A percentile compares a stretch with the other conserved stretches of the same genome.
phyloP scores from a whole-genome alignment of 176 grass and related monocot species.

The Juncus effusus region DNA sequence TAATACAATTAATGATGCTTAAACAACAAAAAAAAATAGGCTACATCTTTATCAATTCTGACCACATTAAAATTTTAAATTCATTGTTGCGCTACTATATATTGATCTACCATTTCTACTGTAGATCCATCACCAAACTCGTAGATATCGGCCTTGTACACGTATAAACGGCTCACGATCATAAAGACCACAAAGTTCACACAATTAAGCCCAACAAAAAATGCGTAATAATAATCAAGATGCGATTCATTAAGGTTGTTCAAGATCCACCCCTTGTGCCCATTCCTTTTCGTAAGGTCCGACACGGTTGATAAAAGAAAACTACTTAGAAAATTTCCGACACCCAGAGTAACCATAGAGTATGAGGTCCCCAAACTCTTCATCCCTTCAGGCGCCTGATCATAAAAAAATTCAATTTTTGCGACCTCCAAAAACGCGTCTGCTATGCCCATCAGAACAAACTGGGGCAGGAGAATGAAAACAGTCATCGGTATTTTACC shows the following conservation, averaged over 20 bases:
- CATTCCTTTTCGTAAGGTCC: slow-evolving; percentile 42
- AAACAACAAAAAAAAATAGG: too few species aligned
- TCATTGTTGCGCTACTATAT: too few species aligned
- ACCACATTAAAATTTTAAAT: too few species aligned
- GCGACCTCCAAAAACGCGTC: slow-evolving; percentile 85
- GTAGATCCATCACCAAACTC: slow-evolving; percentile 6
- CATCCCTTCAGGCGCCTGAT: slow-evolving; percentile 91
- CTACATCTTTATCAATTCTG: too few species aligned
- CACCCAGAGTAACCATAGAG: slow-evolving; percentile 66
- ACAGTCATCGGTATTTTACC: slow-evolving; percentile 59
- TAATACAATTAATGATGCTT: too few species aligned
- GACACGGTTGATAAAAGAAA: slow-evolving; percentile 54
- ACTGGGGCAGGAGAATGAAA: slow-evolving; percentile 79
- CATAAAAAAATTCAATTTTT: slow-evolving; percentile 95
- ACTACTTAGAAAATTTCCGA: slow-evolving; percentile 91
- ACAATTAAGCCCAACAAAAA: slow-evolving; percentile 63
- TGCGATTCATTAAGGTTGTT: slow-evolving; percentile 87
- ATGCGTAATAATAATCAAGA: slow-evolving; percentile 80
- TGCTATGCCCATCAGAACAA: slow-evolving; percentile 78
- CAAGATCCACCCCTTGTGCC: slow-evolving; percentile 56
- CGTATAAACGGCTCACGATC: slow-evolving; percentile 58
- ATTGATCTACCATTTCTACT: slow-evolving; percentile 19
- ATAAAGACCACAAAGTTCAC: slow-evolving; percentile 62
- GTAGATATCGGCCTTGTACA: slow-evolving; percentile 53
- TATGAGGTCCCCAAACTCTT: slow-evolving; percentile 87